A percentile compares a stretch with the other conserved stretches of the same genome.
These are phyloP conservation scores for Phytophthora quininea DNA, from an alignment of 352 stramenopile species.

Conservation along the genomic window DNA sequence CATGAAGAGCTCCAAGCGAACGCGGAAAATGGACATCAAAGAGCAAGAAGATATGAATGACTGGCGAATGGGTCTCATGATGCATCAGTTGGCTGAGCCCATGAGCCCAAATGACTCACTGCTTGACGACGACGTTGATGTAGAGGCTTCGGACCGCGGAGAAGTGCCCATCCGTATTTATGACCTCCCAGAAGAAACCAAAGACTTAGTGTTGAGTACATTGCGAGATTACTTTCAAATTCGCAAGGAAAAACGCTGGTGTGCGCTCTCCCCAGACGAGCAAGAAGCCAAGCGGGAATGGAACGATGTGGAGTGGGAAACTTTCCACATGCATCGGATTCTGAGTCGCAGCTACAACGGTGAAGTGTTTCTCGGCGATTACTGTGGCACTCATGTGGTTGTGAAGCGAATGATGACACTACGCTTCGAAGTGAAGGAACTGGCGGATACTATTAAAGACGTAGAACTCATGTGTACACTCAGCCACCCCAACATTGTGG, in stretches of 20 bases:
- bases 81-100: conserved; percentile 52
- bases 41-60: conserved; percentile 73
- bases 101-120: conserved; percentile 36
- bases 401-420: conserved; percentile 76
- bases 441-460: conserved; percentile 75
- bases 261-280: conserved; percentile 20
- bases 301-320: conserved; percentile 64
- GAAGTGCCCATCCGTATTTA: conserved; percentile 56
- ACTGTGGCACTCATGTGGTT: conserved; percentile 60
- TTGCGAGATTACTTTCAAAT: conserved; percentile 70
- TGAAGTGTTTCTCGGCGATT: conserved; percentile 70
- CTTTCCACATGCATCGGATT: conserved; percentile 67
- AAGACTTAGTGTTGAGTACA: conserved; percentile 61
- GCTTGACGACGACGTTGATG: conserved; percentile 33
- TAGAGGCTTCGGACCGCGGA: conserved; percentile 26
- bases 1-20: conserved; percentile 45
- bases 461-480: conserved; percentile 66
- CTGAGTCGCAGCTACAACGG: conserved; percentile 66
- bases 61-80: conserved; percentile 71
- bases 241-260: conserved; percentile 48
- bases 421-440: conserved; percentile 57
- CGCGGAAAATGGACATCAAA: conserved; percentile 50
- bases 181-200: conserved; percentile 59
- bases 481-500: conserved; percentile 71
- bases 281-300: conserved; percentile 43